phyloP scores from a whole-genome alignment of 495 filamentous ascomycete species.

The Penicillium macrosclerotiorum region DNA sequence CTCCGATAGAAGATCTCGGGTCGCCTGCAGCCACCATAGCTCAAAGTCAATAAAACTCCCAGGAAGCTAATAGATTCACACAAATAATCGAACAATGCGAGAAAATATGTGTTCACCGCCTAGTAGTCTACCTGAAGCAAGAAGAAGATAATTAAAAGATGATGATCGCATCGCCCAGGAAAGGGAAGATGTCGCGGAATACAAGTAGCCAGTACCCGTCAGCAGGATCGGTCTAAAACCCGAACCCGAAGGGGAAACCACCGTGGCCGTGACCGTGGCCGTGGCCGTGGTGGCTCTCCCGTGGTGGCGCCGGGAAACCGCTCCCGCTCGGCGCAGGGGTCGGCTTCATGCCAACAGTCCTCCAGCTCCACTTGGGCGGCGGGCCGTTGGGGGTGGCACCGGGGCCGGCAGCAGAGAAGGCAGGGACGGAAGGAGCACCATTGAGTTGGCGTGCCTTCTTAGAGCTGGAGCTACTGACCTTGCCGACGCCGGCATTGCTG shows the following conservation, averaged over 20 bases:
- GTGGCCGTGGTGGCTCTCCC: background rate
- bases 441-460: conserved; percentile 2
- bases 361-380: conserved; percentile 12
- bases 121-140: no score
- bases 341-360: conserved; percentile 15
- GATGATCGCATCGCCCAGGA: no score
- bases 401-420: conserved; percentile 14
- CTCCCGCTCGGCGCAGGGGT: conserved; percentile 2
- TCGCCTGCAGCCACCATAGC: no score
- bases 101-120: no score
- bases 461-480: conserved; percentile 17
- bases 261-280: background rate
- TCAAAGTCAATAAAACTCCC: no score
- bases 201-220: background rate
- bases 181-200: no score
- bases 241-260: background rate
- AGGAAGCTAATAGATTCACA: no score
- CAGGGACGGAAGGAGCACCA: conserved; percentile 2
- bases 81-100: no score
- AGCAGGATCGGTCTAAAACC: background rate
- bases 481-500: conserved; percentile 29
- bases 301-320: background rate
- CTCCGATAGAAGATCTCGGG: no score
- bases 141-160: no score
- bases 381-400: conserved; percentile 6